Percentiles rank a stretch among this genome's conserved stretches.
phyloP scores from a whole-genome alignment of 345 rosid genomes.

The Excoecaria agallocha region DNA sequence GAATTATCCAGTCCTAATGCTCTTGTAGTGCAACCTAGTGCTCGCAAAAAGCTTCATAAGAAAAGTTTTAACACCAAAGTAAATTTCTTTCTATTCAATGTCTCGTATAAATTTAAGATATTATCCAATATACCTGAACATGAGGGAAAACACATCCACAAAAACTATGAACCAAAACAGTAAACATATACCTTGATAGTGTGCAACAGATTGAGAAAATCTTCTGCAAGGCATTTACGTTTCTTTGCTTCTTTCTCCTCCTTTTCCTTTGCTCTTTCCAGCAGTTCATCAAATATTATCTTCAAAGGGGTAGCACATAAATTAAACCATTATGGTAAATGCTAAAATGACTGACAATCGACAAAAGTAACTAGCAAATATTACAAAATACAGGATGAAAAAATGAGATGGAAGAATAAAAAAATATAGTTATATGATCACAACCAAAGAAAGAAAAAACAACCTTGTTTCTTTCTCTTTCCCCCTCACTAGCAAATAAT shows the following conservation, averaged over 20 bases:
- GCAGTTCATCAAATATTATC: conserved; percentile 75
- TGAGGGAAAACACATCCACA: not conserved
- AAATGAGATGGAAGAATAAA: not conserved
- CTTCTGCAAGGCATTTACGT: conserved; percentile 62
- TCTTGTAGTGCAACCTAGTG: no score
- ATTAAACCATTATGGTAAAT: conserved; percentile 14
- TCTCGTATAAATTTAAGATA: not conserved
- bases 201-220: conserved; percentile 38
- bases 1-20: no score
- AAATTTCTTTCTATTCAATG: no score
- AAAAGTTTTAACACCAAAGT: no score
- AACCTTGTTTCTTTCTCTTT: no score
- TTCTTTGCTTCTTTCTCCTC: conserved; percentile 90
- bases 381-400: not conserved
- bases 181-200: conserved; percentile 40
- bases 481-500: no score
- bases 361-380: not conserved
- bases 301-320: conserved; percentile 29
- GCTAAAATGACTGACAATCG: no score
- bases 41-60: no score
- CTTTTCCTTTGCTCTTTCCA: conserved; percentile 78
- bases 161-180: not conserved
- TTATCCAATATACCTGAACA: not conserved
- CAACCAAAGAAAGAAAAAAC: no score
- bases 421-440: not conserved